These are phyloP conservation scores for Solidago caesia DNA, from an alignment of 129 eudicot genomes.

Conservation along the genomic window DNA sequence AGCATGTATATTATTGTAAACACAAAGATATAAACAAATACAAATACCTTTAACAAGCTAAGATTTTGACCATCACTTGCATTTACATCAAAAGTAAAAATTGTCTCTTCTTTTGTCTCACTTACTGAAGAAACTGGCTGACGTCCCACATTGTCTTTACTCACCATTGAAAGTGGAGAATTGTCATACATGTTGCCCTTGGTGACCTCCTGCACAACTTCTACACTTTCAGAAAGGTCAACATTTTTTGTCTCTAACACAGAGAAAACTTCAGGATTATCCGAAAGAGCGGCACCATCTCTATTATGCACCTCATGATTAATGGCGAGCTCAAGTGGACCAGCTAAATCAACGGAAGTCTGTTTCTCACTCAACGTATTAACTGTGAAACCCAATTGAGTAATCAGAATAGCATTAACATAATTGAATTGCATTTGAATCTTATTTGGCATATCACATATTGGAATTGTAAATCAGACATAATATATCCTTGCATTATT, in stretches of 20 bases:
- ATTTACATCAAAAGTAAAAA: slow-evolving; percentile 56
- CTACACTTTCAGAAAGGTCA: slow-evolving; percentile 37
- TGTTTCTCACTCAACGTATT: slow-evolving; percentile 27
- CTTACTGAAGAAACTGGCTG: slow-evolving; percentile 26
- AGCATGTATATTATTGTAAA: background rate
- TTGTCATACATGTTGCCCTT: slow-evolving; percentile 28
- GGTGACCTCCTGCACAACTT: slow-evolving; percentile 25
- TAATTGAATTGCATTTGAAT: slow-evolving; percentile 16
- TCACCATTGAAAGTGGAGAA: slow-evolving; percentile 15
- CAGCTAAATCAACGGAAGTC: slow-evolving; percentile 30
- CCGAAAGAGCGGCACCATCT: slow-evolving; percentile 31
- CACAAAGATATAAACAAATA: too few species aligned
- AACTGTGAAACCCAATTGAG: slow-evolving; percentile 31
- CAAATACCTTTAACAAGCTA: slow-evolving; percentile 31
- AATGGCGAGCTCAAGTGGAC: slow-evolving; percentile 20
- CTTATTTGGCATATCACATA: slow-evolving; percentile 7
- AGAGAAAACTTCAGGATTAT: slow-evolving; percentile 35
- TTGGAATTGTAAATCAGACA: slow-evolving; percentile 17
- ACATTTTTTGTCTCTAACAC: slow-evolving; percentile 30
- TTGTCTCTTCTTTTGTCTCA: slow-evolving; percentile 43
- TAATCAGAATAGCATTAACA: slow-evolving; percentile 27
- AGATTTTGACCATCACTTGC: slow-evolving; percentile 41
- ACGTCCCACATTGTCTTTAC: slow-evolving; percentile 13
- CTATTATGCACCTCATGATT: slow-evolving; percentile 31
- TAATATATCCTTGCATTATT: background rate